These are phyloP conservation scores for Fusarium domesticum DNA, from an alignment of 2,329 filamentous ascomycete species.

Conservation along the genomic window DNA sequence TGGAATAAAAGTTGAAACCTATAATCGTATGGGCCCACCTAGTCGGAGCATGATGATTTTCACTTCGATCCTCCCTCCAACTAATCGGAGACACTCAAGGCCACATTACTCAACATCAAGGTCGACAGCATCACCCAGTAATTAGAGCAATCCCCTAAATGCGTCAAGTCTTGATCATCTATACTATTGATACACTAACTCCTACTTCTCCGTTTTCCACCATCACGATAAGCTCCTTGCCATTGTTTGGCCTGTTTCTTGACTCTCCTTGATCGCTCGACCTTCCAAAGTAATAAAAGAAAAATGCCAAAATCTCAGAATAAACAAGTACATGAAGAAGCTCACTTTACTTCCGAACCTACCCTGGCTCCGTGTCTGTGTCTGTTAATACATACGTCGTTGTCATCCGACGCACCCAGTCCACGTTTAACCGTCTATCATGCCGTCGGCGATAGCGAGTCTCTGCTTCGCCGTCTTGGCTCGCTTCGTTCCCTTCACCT, in stretches of 20 bases:
- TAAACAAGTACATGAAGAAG: slow-evolving; percentile 17
- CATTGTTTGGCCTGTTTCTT: slow-evolving; percentile 21
- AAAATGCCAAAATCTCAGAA: slow-evolving; percentile 5
- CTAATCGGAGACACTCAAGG: too few species aligned
- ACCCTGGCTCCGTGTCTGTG: slow-evolving; percentile 11
- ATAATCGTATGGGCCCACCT: too few species aligned
- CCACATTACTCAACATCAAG: too few species aligned
- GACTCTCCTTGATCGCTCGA: slow-evolving; percentile 11
- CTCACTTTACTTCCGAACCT: slow-evolving; percentile 15
- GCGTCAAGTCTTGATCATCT: slow-evolving; percentile 25
- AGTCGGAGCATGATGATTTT: too few species aligned
- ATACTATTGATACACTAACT: slow-evolving; percentile 29
- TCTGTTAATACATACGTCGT: slow-evolving; percentile 25
- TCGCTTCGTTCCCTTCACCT: slow-evolving; percentile 51
- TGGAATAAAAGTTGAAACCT: not conserved
- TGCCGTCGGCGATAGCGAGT: slow-evolving; percentile 64
- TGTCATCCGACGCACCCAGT: slow-evolving; percentile 5
- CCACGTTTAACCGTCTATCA: slow-evolving; percentile 31
- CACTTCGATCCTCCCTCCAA: too few species aligned
- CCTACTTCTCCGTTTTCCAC: slow-evolving; percentile 1
- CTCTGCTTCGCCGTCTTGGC: slow-evolving; percentile 68
- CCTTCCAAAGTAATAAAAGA: not conserved
- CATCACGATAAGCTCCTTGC: slow-evolving; percentile 5
- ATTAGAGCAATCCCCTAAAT: too few species aligned
- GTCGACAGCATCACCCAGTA: too few species aligned